A percentile compares a stretch with the other conserved stretches of the same genome.
phyloP scores from a whole-genome alignment of 1,284 basidiomycete species.

The Malassezia dermatis region DNA sequence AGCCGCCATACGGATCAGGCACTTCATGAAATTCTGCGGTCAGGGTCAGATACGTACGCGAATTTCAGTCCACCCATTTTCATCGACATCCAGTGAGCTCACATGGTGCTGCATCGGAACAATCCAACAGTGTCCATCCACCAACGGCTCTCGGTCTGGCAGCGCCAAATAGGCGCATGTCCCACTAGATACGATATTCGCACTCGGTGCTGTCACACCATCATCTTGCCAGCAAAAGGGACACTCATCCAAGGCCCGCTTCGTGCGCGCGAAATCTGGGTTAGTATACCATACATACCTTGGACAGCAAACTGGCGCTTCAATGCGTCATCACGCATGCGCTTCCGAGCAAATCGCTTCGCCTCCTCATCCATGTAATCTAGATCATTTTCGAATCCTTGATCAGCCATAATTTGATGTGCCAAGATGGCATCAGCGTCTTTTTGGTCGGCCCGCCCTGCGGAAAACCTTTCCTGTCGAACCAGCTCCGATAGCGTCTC shows the following conservation, averaged over 20 bases:
- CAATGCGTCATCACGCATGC: constrained; percentile 89
- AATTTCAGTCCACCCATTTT: constrained; percentile 73
- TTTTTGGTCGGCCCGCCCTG: constrained; percentile 79
- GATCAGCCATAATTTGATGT: constrained; percentile 71
- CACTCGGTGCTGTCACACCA: constrained; percentile 59
- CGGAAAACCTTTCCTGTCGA: constrained; percentile 79
- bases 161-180: constrained; percentile 79
- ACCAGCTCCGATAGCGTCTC: constrained; percentile 79
- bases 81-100: constrained; percentile 81
- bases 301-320: constrained; percentile 94
- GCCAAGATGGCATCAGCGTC: constrained; percentile 82
- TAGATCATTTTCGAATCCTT: constrained; percentile 58
- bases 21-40: constrained; percentile 93
- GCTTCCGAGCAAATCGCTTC: constrained; percentile 76
- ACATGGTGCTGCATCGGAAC: constrained; percentile 82
- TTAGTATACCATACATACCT: constrained; percentile 1
- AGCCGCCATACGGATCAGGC: constrained; percentile 83
- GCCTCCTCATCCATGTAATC: constrained; percentile 97
- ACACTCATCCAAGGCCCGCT: constrained; percentile 75
- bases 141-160: constrained; percentile 72
- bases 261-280: constrained; percentile 83
- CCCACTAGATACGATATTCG: constrained; percentile 78
- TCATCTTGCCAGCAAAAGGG: constrained; percentile 51
- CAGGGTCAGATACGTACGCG: neutral
- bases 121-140: constrained; percentile 80